Evolutionary conservation across 1,284 basidiomycete species (phyloP).

Genomic region (Tilletia walkeri): DNA sequence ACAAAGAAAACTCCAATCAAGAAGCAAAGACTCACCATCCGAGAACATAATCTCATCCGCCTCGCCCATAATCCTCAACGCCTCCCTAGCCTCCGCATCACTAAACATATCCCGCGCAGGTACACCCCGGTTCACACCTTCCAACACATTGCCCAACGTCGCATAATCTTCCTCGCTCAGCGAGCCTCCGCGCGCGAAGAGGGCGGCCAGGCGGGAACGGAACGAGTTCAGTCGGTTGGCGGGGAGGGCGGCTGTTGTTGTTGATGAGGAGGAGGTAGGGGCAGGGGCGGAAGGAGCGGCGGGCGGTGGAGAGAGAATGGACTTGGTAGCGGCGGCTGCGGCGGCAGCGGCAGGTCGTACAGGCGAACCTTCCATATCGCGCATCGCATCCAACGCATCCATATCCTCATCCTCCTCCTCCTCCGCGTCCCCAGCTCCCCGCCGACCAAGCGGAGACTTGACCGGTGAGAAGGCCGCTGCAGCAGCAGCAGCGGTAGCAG

Average conservation of each 20-base stretch:
- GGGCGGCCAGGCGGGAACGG: slow-evolving; percentile 66
- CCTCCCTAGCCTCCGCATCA: slow-evolving; percentile 70
- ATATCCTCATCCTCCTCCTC: slow-evolving; percentile 31
- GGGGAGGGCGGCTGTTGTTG: not conserved
- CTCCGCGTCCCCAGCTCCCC: slow-evolving; percentile 30
- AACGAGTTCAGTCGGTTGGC: slow-evolving; percentile 32
- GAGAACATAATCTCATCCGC: slow-evolving; percentile 83
- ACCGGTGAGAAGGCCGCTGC: not conserved
- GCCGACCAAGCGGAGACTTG: slow-evolving; percentile 24
- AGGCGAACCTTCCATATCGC: slow-evolving; percentile 29
- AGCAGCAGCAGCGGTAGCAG: slow-evolving; percentile 13
- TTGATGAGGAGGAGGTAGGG: not conserved
- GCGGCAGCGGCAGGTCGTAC: not conserved
- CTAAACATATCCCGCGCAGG: slow-evolving; percentile 71
- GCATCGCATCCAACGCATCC: slow-evolving; percentile 39
- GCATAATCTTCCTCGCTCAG: slow-evolving; percentile 66
- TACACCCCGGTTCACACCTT: slow-evolving; percentile 76
- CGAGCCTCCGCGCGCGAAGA: slow-evolving; percentile 59
- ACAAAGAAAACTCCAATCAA: not conserved
- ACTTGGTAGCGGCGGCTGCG: not conserved
- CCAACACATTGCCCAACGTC: slow-evolving; percentile 70
- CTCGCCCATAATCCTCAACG: slow-evolving; percentile 67
- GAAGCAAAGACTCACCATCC: slow-evolving; percentile 60
- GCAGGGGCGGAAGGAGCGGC: not conserved
- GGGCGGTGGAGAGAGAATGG: no score